Evolutionary conservation across 495 filamentous ascomycete genomes (phyloP).

Genomic region (Neurospora sp.): DNA sequence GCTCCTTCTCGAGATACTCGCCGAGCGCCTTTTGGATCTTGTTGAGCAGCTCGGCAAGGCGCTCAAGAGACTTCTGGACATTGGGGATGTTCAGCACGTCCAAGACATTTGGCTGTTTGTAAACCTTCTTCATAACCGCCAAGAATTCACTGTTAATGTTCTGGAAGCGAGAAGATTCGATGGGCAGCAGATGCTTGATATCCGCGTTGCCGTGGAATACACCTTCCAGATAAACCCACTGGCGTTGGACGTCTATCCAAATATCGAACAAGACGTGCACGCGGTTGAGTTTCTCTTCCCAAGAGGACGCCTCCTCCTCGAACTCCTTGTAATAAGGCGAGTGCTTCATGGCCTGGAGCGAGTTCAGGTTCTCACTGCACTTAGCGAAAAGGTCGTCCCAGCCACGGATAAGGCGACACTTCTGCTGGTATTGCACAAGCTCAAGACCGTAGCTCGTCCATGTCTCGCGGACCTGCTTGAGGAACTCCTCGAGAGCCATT

Average conservation of each 20-base stretch:
- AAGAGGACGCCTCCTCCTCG: slow-evolving; percentile 88
- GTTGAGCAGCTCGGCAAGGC: slow-evolving; percentile 87
- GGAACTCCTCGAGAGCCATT: slow-evolving; percentile 96
- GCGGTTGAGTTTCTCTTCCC: slow-evolving; percentile 97
- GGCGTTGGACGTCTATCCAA: slow-evolving; percentile 98
- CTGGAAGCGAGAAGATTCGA: slow-evolving; percentile 91
- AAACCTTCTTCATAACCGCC: slow-evolving; percentile 95
- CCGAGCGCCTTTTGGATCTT: slow-evolving; percentile 99
- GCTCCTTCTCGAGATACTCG: slow-evolving; percentile 95
- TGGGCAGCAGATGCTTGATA: slow-evolving; percentile 94
- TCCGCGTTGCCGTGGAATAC: slow-evolving; percentile 98
- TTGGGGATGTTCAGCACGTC: slow-evolving; percentile 92
- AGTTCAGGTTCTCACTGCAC: slow-evolving; percentile 96
- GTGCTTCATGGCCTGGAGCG: slow-evolving; percentile 95
- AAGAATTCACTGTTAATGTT: slow-evolving; percentile 99
- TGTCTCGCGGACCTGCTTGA: slow-evolving; percentile 91
- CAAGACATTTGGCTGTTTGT: slow-evolving; percentile 85
- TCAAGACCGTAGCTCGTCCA: slow-evolving; percentile 94
- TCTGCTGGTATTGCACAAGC: slow-evolving; percentile 93
- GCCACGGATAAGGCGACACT: slow-evolving; percentile 90
- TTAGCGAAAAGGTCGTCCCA: slow-evolving; percentile 98
- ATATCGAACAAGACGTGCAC: slow-evolving; percentile 97
- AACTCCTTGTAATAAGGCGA: slow-evolving; percentile 99
- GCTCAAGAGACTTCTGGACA: slow-evolving; percentile 89
- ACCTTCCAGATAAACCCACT: slow-evolving; percentile 98